Evolutionary conservation across 2,329 filamentous ascomycete species (phyloP), one percentile per base, ranked within the genome.

Genomic region (Aspergillus sp.): DNA sequence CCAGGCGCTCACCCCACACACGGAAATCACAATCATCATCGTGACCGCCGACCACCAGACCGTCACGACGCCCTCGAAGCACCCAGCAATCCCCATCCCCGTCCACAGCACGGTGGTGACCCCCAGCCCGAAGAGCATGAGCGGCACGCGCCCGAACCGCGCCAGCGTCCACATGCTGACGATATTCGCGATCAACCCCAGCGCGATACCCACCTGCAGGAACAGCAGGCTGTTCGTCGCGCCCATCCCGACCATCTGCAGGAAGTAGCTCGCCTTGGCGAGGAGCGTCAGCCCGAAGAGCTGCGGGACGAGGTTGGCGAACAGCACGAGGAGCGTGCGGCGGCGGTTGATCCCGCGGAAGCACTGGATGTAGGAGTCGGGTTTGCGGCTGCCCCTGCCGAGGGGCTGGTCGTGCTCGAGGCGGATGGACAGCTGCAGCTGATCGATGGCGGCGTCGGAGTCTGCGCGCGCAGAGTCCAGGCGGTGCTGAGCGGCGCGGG

Each of bases 1-100:
- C 72, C 66, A 71, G 44, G 62, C 60, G 5, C 69, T 66, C 24
- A 69, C 45, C 10, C 68, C 68, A 35, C 63, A 63, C 9, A 73
- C 62, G 4, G 77, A 60, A 30, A 79, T 76, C 19, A 77, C 70
- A 0, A 75, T 58, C 61, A 81, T 78, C 59, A 79, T 64, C 2
- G 67, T 70, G 17, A 69, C 70, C 2, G 71, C 70, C 2, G 69
- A 72, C 57, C 69, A 74, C 75, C 75, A 79, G 9, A 70, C 62
- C 4, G 72, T 69, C 14, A 69, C 65, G 3, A 55, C 63, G 10
- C 72, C 69, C 0, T 68, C 53, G 55, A 73, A 78, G 55, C 71
- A 76, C 2, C 78, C 77, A 0, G 73, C 70, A n/a, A 81, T 70
- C 1, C 78, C 78, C 65, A 79, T 76, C 0, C 64, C 66, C 5